phyloP scores from a whole-genome alignment of 129 eudicot species.

The Centella asiatica region DNA sequence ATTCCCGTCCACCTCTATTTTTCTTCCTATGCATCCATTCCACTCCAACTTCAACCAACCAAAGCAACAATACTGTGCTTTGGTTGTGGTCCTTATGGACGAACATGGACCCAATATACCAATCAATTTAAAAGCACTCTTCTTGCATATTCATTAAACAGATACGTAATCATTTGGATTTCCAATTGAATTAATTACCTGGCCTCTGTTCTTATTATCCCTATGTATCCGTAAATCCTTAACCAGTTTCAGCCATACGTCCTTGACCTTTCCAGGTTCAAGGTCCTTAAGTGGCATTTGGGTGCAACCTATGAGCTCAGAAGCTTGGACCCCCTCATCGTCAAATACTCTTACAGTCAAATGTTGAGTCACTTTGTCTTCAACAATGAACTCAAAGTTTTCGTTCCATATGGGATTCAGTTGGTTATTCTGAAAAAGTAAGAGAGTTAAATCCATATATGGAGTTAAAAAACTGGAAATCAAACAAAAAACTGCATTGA shows the following conservation, averaged over 20 bases:
- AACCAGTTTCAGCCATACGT: conserved; percentile 74
- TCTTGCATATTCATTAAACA: neutral
- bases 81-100: too few relatives aligned
- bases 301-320: conserved; percentile 82
- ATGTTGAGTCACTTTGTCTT: conserved; percentile 68
- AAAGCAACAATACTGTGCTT: too few relatives aligned
- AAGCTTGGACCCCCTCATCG: conserved; percentile 88
- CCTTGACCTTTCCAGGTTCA: conserved; percentile 81
- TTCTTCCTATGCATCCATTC: too few relatives aligned
- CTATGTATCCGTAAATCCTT: conserved; percentile 75
- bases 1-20: too few relatives aligned
- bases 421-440: conserved; percentile 52
- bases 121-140: too few relatives aligned
- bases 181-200: conserved; percentile 27
- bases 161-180: neutral
- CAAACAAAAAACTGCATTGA: neutral
- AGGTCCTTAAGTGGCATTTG: conserved; percentile 46
- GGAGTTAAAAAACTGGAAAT: neutral
- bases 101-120: too few relatives aligned
- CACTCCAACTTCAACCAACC: too few relatives aligned
- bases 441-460: neutral
- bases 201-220: conserved; percentile 75
- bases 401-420: conserved; percentile 97
- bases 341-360: conserved; percentile 72
- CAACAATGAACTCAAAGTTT: conserved; percentile 79